phyloP scores from a whole-genome alignment of 441 rosid species.

The Brassica hybrid region DNA sequence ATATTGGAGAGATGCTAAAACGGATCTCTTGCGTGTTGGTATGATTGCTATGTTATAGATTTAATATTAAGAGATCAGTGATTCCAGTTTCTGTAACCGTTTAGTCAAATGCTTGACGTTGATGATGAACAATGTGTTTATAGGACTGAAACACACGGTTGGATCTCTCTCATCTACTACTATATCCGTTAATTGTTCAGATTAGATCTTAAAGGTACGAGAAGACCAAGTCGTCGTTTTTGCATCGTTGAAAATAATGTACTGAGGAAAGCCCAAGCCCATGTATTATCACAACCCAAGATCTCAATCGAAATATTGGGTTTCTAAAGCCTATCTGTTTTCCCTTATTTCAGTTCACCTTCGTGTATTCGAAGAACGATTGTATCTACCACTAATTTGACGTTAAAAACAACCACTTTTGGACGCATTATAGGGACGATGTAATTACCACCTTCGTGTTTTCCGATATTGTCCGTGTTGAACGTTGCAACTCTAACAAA shows the following conservation, averaged over 20 bases:
- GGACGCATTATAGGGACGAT: background rate
- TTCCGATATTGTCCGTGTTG: background rate
- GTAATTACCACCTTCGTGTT: background rate
- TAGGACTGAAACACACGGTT: background rate
- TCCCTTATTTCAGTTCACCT: background rate
- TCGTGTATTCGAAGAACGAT: background rate
- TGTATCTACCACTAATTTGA: background rate
- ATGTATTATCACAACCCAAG: background rate
- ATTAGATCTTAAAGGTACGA: background rate
- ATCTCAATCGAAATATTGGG: background rate
- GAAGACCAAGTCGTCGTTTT: background rate
- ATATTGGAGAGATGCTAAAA: background rate
- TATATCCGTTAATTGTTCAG: background rate
- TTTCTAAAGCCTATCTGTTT: background rate
- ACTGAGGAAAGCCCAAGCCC: background rate
- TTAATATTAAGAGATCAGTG: too few relatives aligned
- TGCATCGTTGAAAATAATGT: background rate
- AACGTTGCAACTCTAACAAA: too few relatives aligned
- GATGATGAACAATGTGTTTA: slow-evolving; percentile 8
- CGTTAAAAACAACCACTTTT: background rate
- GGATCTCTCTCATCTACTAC: background rate
- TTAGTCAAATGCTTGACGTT: background rate
- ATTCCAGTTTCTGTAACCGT: background rate
- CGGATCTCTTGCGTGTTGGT: background rate
- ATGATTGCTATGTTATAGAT: too few relatives aligned